These are phyloP conservation scores for Handroanthus guayacan DNA, from an alignment of 257 asterid genomes.

Conservation along the genomic window DNA sequence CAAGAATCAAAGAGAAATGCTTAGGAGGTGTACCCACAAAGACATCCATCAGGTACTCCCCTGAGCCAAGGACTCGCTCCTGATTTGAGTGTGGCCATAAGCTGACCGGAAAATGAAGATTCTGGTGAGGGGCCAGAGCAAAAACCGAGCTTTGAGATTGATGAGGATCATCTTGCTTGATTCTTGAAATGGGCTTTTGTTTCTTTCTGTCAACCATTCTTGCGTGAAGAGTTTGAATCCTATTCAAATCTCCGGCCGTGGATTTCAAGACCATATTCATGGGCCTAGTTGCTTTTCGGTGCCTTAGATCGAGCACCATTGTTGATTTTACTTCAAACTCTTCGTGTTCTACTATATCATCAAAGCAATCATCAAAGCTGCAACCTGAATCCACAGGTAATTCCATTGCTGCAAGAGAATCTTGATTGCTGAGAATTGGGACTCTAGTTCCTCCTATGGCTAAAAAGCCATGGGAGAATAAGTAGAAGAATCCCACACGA, in stretches of 20 bases:
- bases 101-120: constrained; percentile 46
- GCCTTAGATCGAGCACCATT: constrained; percentile 52
- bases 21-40: too few relatives aligned
- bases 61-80: constrained; percentile 32
- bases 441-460: constrained; percentile 31
- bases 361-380: constrained; percentile 26
- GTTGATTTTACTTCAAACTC: constrained; percentile 33
- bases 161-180: constrained; percentile 14
- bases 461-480: constrained; percentile 33
- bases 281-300: constrained; percentile 37
- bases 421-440: constrained; percentile 23
- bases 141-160: neutral
- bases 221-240: constrained; percentile 59
- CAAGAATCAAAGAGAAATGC: too few relatives aligned
- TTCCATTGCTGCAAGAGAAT: constrained; percentile 35
- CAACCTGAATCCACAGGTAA: constrained; percentile 47
- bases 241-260: constrained; percentile 47
- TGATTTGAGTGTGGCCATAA: constrained; percentile 61
- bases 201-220: constrained; percentile 55
- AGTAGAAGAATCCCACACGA: constrained; percentile 32
- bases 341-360: constrained; percentile 18
- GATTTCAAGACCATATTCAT: constrained; percentile 48
- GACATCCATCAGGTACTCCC: too few relatives aligned
- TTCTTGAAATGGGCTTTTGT: constrained; percentile 41
- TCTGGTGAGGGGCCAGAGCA: constrained; percentile 29